Base-by-base conservation (phyloP, 2,329 filamentous ascomycete genomes). In the Raffaelea deltoideospora region DNA sequence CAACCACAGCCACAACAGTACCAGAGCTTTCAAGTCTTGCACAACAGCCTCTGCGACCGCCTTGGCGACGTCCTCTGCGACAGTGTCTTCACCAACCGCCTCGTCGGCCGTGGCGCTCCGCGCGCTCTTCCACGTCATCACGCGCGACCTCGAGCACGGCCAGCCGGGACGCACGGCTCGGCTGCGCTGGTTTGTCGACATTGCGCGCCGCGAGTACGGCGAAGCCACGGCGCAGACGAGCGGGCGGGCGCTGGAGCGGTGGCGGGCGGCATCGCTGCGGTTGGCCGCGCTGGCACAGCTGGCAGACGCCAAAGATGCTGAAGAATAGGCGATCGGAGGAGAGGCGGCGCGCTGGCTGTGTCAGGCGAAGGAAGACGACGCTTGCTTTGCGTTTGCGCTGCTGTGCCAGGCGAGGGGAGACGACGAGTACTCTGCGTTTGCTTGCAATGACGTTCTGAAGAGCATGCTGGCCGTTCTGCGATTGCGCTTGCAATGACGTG, bases 121-220 rank as follows among this genome's bases (percentile, higher is more conserved):
- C 33, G 50, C 49, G 27, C 43, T 59, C 5, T 52, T 54, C 38
- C 48, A 49, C 31, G 46, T 55, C 17, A 44, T 59, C 15, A 58
- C 58, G 7, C 53, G 49, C 39, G 55, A 59, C 35, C 45, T 63
- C 33, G 48, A 40, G 18, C 41, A 48, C n/a, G 52, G 51, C 27
- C 37, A 42, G 21, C 50, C 49, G 17, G 60, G 59, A 4, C 51
- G 54, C 27, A 53, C 49, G 22, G 42, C 42, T 19, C 56, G 58
- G 15, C 41, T 63, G 30, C 44, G 44, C 31, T 61, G 56, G 56
- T 50, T 55, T 35, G 31, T 63, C 19, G 38, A 40, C 17, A 32
- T 59, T 15, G 38, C 63, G 13, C 30, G 48, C 31, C 43, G 43
- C 15, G 45, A 53, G 14, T 43, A 51, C 32, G 48, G 51, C 13